Evolutionary conservation across 495 filamentous ascomycete genomes (phyloP), one percentile per base, ranked within the genome.

Genomic region (Daldinia concentrica): DNA sequence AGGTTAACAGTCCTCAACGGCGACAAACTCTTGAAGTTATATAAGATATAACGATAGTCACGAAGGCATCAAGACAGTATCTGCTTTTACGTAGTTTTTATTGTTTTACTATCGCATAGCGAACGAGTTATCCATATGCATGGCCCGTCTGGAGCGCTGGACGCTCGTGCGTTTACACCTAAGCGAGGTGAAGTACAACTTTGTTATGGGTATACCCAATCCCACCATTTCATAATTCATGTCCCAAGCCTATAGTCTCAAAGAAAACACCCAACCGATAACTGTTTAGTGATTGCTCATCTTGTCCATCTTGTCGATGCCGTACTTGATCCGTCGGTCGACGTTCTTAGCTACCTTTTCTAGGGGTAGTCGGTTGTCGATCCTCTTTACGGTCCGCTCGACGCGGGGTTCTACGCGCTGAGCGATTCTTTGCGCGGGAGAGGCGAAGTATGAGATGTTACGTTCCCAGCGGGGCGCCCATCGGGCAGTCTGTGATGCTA

Each of bases 381-480:
- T 68, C 37, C 43, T 72, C 66, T 81, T 76, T 30, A 85, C 79
- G 15, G 81, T 78, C 43, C 75, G 72, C 19, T 79, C 76, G 12
- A 82, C 59, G 51, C 80, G 80, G 5, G 83, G 83, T 14, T 81
- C 74, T 56, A 82, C 74, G 2, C 79, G 74, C 64, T 81, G 79
- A 58, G 83, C 79, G 61, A 82, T 68, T 7, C 79, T 78, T 72
- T 80, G 79, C 29, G 80, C 80, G 26, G 82, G 82, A 26, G 75
- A 71, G 62, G 77, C 78, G 71, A 85, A 79, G 75, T 79, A 79
- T 12, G 73, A 81, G 61, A 78, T 85, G 78, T 82, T 85, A 56
- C 82, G 80, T 70, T 86, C 81, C 83, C 83, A 86, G 27, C 77
- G 77, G 8, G 83, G 83, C 7, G 83, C 83, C 83, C 83, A 86